Conservation (phyloP, 495 filamentous ascomycete genomes). For the Penicillium verhagenii region DNA sequence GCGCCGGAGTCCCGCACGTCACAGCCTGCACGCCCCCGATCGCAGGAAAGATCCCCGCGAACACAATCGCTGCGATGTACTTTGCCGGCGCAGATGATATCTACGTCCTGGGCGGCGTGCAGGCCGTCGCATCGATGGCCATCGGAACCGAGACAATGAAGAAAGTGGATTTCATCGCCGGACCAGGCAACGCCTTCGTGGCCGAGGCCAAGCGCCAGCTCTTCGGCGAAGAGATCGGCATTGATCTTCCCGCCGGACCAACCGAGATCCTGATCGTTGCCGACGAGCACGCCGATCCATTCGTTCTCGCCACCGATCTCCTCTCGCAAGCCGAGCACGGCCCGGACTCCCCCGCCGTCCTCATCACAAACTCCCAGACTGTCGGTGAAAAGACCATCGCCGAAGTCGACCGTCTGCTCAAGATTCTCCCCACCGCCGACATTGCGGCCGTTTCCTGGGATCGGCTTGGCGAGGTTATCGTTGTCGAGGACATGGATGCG, state of each 20-base stretch:
- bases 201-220: conserved; percentile 55
- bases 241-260: conserved; percentile 53
- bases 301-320: conserved; percentile 50
- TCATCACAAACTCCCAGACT: conserved; percentile 47
- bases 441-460: conserved; percentile 47
- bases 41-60: conserved; percentile 45
- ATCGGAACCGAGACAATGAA: conserved; percentile 71
- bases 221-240: conserved; percentile 52
- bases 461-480: conserved; percentile 46
- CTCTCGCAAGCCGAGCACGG: conserved; percentile 55
- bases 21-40: conserved; percentile 54
- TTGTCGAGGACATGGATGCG: conserved; percentile 44
- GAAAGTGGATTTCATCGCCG: conserved; percentile 54
- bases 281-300: conserved; percentile 51
- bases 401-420: conserved; percentile 38
- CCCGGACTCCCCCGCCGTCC: conserved; percentile 47
- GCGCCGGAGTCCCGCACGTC: conserved; percentile 51
- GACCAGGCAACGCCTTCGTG: conserved; percentile 55
- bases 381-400: conserved; percentile 41
- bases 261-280: conserved; percentile 55
- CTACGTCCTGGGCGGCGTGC: conserved; percentile 53
- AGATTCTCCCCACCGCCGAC: conserved; percentile 40
- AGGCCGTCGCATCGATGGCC: conserved; percentile 70
- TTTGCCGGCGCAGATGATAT: conserved; percentile 55
- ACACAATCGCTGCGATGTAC: conserved; percentile 53